Conservation (phyloP, 805 yeast species). For the Candida sanyiensis region DNA sequence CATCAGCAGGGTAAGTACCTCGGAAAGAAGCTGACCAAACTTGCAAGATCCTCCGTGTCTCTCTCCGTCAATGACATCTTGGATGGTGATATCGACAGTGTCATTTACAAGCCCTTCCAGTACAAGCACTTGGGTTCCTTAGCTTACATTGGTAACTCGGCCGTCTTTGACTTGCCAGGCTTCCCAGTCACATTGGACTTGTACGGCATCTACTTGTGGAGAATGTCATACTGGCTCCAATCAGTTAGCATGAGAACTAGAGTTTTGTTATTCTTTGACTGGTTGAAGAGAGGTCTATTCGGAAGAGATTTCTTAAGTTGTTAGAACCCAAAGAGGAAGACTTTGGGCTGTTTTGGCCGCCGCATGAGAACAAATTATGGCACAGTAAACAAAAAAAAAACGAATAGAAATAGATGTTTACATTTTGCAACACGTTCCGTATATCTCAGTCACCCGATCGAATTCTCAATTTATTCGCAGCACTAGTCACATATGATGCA, state of each 20-base stretch:
- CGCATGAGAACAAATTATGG: not conserved
- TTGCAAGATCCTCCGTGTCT: slow-evolving; percentile 42
- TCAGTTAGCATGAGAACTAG: slow-evolving; percentile 60
- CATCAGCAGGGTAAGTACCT: slow-evolving; percentile 64
- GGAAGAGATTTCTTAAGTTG: slow-evolving; percentile 43
- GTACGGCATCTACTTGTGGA: slow-evolving; percentile 68
- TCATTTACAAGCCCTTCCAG: slow-evolving; percentile 50
- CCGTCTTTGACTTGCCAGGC: slow-evolving; percentile 61
- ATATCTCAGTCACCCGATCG: too few species aligned
- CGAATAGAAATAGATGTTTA: too few species aligned
- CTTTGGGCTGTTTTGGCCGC: too few species aligned
- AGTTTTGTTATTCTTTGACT: slow-evolving; percentile 58
- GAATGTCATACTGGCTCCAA: slow-evolving; percentile 65
- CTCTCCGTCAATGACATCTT: slow-evolving; percentile 39
- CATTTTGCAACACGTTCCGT: too few species aligned
- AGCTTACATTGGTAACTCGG: slow-evolving; percentile 66
- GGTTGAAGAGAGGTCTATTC: slow-evolving; percentile 57
- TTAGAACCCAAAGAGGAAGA: not conserved
- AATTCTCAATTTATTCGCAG: too few species aligned
- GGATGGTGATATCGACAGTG: slow-evolving; percentile 52
- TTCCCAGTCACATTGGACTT: slow-evolving; percentile 59
- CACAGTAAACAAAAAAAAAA: not conserved
- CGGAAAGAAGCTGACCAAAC: slow-evolving; percentile 51
- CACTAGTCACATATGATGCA: too few species aligned
- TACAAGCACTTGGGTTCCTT: slow-evolving; percentile 62